Conservation (phyloP, 1,284 basidiomycete genomes). For the Chondrostereum purpureum region DNA sequence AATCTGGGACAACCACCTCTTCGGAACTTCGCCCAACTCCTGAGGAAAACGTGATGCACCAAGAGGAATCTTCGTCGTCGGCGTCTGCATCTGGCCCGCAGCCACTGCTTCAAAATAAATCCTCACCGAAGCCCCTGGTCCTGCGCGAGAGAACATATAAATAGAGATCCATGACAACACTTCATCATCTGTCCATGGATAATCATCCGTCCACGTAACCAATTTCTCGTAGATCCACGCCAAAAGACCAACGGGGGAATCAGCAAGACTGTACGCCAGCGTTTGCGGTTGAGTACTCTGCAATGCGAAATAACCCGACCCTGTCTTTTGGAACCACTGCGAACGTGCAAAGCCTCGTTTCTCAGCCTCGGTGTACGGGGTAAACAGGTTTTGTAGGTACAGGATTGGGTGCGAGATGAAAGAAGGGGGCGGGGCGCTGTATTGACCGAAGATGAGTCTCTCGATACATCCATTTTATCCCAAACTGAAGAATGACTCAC, state of each 20-base stretch:
- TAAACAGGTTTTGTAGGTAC: slow-evolving; percentile 22
- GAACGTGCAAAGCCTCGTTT: slow-evolving; percentile 10
- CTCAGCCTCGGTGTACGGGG: slow-evolving; percentile 22
- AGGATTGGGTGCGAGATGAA: slow-evolving; percentile 21
- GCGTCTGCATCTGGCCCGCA: neutral
- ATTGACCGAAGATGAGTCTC: slow-evolving; percentile 7
- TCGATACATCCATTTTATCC: slow-evolving; percentile 49
- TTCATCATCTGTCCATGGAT: too few species aligned
- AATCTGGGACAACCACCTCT: slow-evolving; percentile 4
- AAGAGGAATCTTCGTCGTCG: slow-evolving; percentile 7
- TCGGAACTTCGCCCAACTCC: slow-evolving; percentile 7
- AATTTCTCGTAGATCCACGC: slow-evolving; percentile 56
- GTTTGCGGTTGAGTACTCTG: slow-evolving; percentile 17
- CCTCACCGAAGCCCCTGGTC: slow-evolving; percentile 36
- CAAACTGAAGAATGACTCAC: too few species aligned
- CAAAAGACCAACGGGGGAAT: slow-evolving; percentile 37
- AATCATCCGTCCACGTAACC: slow-evolving; percentile 42
- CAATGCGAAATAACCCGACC: slow-evolving; percentile 14
- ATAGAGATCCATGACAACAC: slow-evolving; percentile 41
- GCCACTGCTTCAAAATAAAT: slow-evolving; percentile 31
- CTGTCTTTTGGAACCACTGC: slow-evolving; percentile 12
- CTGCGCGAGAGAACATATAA: slow-evolving; percentile 41
- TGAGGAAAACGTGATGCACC: slow-evolving; percentile 13
- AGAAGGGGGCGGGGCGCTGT: slow-evolving; percentile 20
- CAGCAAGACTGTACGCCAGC: slow-evolving; percentile 13